Evolutionary conservation across 352 stramenopile genomes (phyloP).

Genomic region (Phytophthora fragariaefolia): DNA sequence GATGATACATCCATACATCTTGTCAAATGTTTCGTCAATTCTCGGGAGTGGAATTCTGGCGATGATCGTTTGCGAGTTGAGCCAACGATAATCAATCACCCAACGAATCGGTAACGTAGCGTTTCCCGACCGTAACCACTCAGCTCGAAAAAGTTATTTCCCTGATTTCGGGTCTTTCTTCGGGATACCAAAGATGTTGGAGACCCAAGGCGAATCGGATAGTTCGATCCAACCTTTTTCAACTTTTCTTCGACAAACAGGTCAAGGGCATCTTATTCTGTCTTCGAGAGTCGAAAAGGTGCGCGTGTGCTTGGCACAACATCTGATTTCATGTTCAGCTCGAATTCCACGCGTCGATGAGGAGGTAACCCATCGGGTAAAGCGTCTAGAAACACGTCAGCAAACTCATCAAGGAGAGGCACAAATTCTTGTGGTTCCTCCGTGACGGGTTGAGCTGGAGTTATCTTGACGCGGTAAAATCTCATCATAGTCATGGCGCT

Average conservation of each 20-base stretch:
- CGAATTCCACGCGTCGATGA: slow-evolving; percentile 20
- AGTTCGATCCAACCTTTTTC: slow-evolving; percentile 33
- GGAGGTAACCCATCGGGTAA: slow-evolving; percentile 21
- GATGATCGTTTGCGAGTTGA: too few species aligned
- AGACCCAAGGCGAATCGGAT: slow-evolving; percentile 35
- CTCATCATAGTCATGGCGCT: background rate
- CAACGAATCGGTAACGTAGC: slow-evolving; percentile 15
- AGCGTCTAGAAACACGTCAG: slow-evolving; percentile 22
- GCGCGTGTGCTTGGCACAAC: slow-evolving; percentile 1
- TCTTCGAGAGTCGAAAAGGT: too few species aligned
- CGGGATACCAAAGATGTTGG: slow-evolving; percentile 34
- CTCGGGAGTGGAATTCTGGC: too few species aligned
- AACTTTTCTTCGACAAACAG: slow-evolving; percentile 21
- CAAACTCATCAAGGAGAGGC: slow-evolving; percentile 5
- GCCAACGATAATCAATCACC: background rate
- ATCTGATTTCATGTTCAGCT: slow-evolving; percentile 33
- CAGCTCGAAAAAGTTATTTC: slow-evolving; percentile 11
- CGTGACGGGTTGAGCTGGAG: background rate
- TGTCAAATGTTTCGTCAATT: slow-evolving; percentile 15
- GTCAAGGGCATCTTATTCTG: background rate
- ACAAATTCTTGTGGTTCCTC: background rate
- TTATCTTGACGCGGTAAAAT: background rate
- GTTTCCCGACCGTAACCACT: too few species aligned
- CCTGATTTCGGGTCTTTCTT: slow-evolving; percentile 25
- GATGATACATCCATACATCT: slow-evolving; percentile 18